Conservation (phyloP, 1,139 yeast species). For the Debaryomyces udenii region DNA sequence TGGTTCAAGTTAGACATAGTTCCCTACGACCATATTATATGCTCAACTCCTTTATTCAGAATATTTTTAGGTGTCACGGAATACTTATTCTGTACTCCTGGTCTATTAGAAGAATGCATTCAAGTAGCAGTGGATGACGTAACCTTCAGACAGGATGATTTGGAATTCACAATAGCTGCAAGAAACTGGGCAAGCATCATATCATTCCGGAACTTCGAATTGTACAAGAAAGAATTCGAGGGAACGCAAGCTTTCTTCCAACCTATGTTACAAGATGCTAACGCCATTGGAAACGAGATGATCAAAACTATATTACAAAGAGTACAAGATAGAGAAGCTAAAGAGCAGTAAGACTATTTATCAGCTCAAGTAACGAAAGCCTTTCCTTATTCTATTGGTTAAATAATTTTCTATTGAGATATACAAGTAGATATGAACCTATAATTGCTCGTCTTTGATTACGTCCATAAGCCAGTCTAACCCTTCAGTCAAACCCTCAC, state of each 20-base stretch:
- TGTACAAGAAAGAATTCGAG: conserved; percentile 74
- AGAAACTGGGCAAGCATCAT: conserved; percentile 86
- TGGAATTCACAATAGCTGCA: conserved; percentile 83
- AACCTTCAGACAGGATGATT: conserved; percentile 81
- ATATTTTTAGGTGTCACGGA: conserved; percentile 94
- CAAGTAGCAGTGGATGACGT: conserved; percentile 67
- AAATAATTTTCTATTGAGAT: conserved; percentile 5
- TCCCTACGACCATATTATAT: conserved; percentile 95
- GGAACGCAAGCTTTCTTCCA: conserved; percentile 77
- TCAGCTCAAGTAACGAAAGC: too few species aligned
- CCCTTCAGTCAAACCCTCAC: conserved; percentile 95
- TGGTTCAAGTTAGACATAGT: conserved; percentile 85
- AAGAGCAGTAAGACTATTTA: background rate
- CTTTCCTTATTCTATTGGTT: conserved; percentile 4
- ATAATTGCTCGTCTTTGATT: conserved; percentile 86
- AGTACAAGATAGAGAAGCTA: conserved; percentile 44
- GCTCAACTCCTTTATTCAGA: conserved; percentile 90
- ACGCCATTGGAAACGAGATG: conserved; percentile 93
- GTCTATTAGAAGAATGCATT: conserved; percentile 75
- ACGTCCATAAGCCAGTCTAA: conserved; percentile 97
- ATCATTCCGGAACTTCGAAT: conserved; percentile 70
- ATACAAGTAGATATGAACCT: conserved; percentile 14
- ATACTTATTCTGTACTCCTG: conserved; percentile 83
- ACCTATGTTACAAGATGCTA: conserved; percentile 89
- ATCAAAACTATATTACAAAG: conserved; percentile 74